Conservation (phyloP, 306 rosid genomes). For the Quercus wislizeni region DNA sequence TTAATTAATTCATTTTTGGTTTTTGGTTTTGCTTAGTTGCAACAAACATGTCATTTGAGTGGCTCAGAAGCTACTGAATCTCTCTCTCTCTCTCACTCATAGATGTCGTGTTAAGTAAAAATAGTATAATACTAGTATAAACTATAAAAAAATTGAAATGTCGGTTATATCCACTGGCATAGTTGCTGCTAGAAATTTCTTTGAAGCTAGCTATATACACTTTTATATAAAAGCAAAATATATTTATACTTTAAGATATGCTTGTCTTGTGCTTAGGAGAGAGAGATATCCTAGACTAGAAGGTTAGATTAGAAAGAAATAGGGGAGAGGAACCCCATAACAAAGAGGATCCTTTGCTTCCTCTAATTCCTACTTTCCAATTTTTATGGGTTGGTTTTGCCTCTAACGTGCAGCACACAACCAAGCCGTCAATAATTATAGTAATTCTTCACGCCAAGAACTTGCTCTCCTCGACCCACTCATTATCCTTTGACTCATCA, state of each 20-base stretch:
- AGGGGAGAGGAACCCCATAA: conserved; percentile 4
- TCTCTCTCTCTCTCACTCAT: conserved; percentile 6
- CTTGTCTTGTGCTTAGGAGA: conserved; percentile 12
- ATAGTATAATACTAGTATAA: neutral
- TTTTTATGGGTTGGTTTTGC: neutral
- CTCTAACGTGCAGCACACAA: conserved; percentile 37
- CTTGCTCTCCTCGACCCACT: neutral
- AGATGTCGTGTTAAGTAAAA: conserved; percentile 20
- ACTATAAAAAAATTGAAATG: neutral
- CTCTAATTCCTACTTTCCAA: neutral
- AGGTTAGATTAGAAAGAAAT: neutral
- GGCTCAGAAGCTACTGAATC: conserved; percentile 32
- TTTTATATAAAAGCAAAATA: neutral
- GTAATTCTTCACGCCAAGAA: conserved; percentile 16
- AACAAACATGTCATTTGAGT: conserved; percentile 31
- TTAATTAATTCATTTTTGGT: conserved; percentile 1
- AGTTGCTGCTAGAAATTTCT: conserved; percentile 26
- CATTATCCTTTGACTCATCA: conserved; percentile 16
- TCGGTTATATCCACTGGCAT: conserved; percentile 26
- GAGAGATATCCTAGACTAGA: neutral
- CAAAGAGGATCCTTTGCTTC: conserved; percentile 23
- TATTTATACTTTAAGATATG: neutral
- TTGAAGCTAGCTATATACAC: conserved; percentile 23
- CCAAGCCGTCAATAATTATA: conserved; percentile 14
- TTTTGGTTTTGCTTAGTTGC: conserved; percentile 25